A percentile compares a stretch with the other conserved stretches of the same genome.
Evolutionary conservation across 768 basidiomycete species (phyloP).

Genomic region (Pleurotus eryngii): DNA sequence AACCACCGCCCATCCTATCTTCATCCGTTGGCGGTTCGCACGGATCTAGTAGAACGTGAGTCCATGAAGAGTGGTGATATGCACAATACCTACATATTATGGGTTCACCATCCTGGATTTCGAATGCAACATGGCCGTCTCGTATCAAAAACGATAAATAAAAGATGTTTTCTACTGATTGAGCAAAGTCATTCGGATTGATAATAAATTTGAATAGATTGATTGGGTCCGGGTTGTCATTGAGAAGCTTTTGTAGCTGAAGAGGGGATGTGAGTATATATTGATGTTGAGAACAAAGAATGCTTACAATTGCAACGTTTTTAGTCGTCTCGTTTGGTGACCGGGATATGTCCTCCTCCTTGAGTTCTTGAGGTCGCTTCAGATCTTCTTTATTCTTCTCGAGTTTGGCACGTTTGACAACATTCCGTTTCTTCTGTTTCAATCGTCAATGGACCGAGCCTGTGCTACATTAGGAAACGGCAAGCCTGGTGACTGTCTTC

Average conservation of each 20-base stretch:
- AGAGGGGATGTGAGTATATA: background rate
- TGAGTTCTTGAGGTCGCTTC: slow-evolving; percentile 74
- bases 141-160: slow-evolving; percentile 91
- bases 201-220: slow-evolving; percentile 88
- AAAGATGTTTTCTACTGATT: slow-evolving; percentile 96
- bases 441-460: slow-evolving; percentile 88
- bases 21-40: slow-evolving; percentile 64
- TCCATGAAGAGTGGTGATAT: background rate
- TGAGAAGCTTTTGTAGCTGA: slow-evolving; percentile 64
- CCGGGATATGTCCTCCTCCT: slow-evolving; percentile 77
- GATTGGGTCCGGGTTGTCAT: slow-evolving; percentile 40
- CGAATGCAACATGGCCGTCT: slow-evolving; percentile 76
- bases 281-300: background rate
- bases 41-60: slow-evolving; percentile 39
- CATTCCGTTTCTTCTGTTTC: slow-evolving; percentile 75
- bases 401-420: slow-evolving; percentile 58
- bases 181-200: slow-evolving; percentile 87
- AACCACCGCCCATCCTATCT: slow-evolving; percentile 53
- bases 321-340: slow-evolving; percentile 88
- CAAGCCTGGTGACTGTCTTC: background rate
- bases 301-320: slow-evolving; percentile 70
- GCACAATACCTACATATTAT: slow-evolving; percentile 57
- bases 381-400: slow-evolving; percentile 72
- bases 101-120: slow-evolving; percentile 67
- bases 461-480: slow-evolving; percentile 27